Evolutionary conservation across 768 basidiomycete genomes (phyloP).

Genomic region (Chalciporus chontae): DNA sequence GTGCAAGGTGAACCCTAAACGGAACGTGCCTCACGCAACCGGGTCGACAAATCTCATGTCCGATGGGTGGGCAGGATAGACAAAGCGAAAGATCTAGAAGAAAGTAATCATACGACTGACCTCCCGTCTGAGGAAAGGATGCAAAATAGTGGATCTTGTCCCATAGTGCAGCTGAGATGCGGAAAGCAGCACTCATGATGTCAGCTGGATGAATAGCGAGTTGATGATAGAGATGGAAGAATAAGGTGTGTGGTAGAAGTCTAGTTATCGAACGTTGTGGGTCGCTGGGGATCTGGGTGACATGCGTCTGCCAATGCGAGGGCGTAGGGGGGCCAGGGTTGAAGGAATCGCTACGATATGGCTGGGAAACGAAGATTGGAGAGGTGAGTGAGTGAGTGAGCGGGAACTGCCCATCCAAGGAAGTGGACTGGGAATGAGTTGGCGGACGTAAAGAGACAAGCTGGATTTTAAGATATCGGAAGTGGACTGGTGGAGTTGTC

Average conservation of each 20-base stretch:
- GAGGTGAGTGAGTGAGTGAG: not conserved
- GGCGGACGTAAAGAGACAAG: constrained; percentile 2
- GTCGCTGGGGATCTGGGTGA: constrained; percentile 4
- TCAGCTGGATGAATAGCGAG: not conserved
- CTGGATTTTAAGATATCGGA: not conserved
- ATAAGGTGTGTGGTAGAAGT: not conserved
- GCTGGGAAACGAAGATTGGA: not conserved
- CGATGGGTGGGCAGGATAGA: not conserved
- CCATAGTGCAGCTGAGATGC: constrained; percentile 77
- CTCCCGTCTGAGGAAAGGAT: constrained; percentile 89
- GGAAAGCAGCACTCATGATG: constrained; percentile 48
- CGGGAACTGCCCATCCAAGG: constrained; percentile 18
- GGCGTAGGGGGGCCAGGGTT: constrained; percentile 21
- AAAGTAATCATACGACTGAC: constrained; percentile 38
- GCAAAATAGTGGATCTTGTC: constrained; percentile 90
- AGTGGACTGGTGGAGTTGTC: not conserved
- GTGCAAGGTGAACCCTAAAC: constrained; percentile 44
- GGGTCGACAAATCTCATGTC: not conserved
- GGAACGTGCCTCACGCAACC: not conserved
- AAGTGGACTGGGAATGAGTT: not conserved
- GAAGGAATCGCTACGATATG: not conserved
- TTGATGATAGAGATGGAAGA: not conserved
- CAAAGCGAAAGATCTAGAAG: not conserved
- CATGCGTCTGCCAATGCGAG: constrained; percentile 17
- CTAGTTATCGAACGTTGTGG: constrained; percentile 11